Percentiles rank a stretch among this genome's conserved stretches.
These are phyloP conservation scores for Beauveria scarabaeidicola DNA, from an alignment of 2,329 filamentous ascomycete genomes.

Conservation along the genomic window DNA sequence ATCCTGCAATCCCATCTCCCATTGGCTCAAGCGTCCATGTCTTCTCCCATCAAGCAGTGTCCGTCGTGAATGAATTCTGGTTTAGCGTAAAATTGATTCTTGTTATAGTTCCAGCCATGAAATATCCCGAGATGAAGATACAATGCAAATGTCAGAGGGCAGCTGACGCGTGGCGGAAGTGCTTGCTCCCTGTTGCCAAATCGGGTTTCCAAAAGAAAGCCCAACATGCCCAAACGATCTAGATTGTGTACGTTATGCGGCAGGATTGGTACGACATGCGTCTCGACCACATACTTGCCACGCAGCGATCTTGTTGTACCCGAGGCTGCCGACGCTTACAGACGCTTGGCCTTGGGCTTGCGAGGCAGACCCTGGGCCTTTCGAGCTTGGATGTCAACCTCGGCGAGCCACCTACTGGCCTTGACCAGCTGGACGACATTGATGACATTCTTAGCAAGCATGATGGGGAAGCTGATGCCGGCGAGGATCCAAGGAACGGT, in stretches of 20 bases:
- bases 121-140: conserved; percentile 1
- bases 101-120: not conserved
- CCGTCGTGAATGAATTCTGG: not conserved
- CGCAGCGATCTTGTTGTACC: not conserved
- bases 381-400: conserved; percentile 71
- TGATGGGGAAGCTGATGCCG: conserved; percentile 72
- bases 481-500: conserved; percentile 62
- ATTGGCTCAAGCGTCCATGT: not conserved
- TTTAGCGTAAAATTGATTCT: not conserved
- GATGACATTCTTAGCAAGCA: conserved; percentile 86
- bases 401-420: conserved; percentile 83
- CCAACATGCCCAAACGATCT: not conserved
- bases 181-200: conserved; percentile 6
- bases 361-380: conserved; percentile 43
- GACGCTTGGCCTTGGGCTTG: conserved; percentile 23
- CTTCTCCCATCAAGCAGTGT: not conserved
- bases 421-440: conserved; percentile 92
- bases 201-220: not conserved
- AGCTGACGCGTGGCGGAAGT: conserved; percentile 5
- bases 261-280: not conserved
- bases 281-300: not conserved
- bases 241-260: not conserved
- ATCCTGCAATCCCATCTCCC: not conserved
- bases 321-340: not conserved
- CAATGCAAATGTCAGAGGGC: conserved; percentile 3